Percentiles rank a stretch among this genome's conserved stretches.
phyloP scores from a whole-genome alignment of 371 early-diverging fungal species.

The Cladochytrium tenue region DNA sequence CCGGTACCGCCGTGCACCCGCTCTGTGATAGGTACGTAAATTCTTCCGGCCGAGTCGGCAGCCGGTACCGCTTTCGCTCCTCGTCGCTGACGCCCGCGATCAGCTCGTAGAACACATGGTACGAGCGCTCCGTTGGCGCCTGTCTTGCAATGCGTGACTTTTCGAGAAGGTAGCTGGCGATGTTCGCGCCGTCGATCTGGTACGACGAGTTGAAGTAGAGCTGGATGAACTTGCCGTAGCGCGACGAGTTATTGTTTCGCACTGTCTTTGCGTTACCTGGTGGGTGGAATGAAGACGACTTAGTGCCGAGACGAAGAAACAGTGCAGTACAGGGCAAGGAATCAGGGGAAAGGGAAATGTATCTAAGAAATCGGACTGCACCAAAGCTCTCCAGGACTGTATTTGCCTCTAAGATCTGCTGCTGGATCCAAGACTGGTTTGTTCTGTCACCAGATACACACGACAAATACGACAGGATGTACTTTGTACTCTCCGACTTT shows the following conservation, averaged over 20 bases:
- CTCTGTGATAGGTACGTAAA: constrained; percentile 39
- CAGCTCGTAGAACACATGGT: constrained; percentile 68
- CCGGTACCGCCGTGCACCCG: constrained; percentile 43
- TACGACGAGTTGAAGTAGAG: constrained; percentile 49
- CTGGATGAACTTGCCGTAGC: constrained; percentile 67
- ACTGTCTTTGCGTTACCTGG: constrained; percentile 65
- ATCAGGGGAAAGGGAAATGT: not conserved
- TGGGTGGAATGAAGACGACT: not conserved
- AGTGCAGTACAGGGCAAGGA: too few relatives aligned
- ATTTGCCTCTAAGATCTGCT: constrained; percentile 60
- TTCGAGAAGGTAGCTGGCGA: constrained; percentile 64
- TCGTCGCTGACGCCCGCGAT: constrained; percentile 42
- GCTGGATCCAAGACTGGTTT: constrained; percentile 52
- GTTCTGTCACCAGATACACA: constrained; percentile 33
- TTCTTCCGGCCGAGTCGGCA: constrained; percentile 18
- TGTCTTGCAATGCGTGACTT: constrained; percentile 58
- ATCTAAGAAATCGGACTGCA: constrained; percentile 5
- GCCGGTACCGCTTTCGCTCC: constrained; percentile 29
- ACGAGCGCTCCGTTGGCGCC: constrained; percentile 51
- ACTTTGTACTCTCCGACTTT: constrained; percentile 53
- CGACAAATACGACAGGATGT: constrained; percentile 44
- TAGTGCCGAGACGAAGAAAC: too few relatives aligned
- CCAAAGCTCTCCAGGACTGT: constrained; percentile 72
- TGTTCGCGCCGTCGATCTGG: constrained; percentile 51
- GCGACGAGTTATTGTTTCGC: constrained; percentile 62